Evolutionary conservation across 148 eudicot genomes (phyloP).

Genomic region (Gaultheria prostrata): DNA sequence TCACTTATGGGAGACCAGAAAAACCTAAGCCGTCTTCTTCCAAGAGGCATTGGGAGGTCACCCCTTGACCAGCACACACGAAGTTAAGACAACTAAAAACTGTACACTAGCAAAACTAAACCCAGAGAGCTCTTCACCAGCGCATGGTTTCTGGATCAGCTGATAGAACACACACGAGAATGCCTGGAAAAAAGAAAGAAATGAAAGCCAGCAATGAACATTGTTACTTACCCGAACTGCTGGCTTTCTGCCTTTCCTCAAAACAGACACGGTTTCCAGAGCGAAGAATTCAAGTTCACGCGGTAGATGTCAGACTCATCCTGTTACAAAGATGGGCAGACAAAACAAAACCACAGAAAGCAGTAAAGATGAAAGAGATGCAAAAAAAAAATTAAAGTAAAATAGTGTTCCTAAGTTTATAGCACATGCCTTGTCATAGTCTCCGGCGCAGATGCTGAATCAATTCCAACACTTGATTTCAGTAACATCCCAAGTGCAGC

Average conservation of each 20-base stretch:
- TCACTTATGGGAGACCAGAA: neutral
- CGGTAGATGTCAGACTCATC: constrained; percentile 42
- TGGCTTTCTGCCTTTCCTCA: constrained; percentile 30
- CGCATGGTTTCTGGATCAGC: neutral
- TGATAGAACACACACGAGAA: neutral
- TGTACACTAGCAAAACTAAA: neutral
- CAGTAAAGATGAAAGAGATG: constrained; percentile 36
- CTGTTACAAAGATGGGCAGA: constrained; percentile 27
- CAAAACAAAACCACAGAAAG: constrained; percentile 26
- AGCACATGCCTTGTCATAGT: constrained; percentile 47
- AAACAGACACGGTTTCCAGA: neutral
- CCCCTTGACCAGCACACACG: neutral
- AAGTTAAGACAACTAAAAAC: constrained; percentile 1
- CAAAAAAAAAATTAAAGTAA: neutral
- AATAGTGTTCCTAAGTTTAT: neutral
- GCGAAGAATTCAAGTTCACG: constrained; percentile 20
- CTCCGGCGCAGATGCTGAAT: constrained; percentile 29
- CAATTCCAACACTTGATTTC: constrained; percentile 29
- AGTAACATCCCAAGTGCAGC: constrained; percentile 26
- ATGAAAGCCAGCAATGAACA: constrained; percentile 43
- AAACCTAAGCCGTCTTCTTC: constrained; percentile 3
- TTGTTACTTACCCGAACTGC: constrained; percentile 45
- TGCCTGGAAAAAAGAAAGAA: constrained; percentile 32
- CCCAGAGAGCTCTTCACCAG: neutral
- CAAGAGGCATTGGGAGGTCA: constrained; percentile 3